phyloP scores from a whole-genome alignment of 140 eudicot species.

The Senecio squalidus region DNA sequence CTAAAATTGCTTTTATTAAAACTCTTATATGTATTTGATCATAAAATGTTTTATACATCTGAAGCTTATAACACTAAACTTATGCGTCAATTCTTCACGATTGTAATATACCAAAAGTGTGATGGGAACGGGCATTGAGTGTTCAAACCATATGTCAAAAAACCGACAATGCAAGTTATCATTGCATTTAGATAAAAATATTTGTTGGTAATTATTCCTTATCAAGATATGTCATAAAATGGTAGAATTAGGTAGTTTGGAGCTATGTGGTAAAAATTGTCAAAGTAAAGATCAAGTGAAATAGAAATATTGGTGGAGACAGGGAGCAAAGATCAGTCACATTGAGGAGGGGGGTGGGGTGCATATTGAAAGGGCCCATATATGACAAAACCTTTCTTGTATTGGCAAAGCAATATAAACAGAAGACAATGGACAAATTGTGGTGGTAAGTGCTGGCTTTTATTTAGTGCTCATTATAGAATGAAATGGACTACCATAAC shows the following conservation, averaged over 20 bases:
- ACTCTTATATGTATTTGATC: no score
- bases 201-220: conserved; percentile 8
- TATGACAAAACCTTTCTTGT: conserved; percentile 29
- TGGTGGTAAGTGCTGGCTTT: conserved; percentile 45
- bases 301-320: conserved; percentile 27
- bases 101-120: no score
- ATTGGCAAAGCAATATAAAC: conserved; percentile 25
- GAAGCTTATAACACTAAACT: no score
- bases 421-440: conserved; percentile 31
- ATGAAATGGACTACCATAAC: conserved; percentile 40
- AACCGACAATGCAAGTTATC: conserved; percentile 25
- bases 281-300: conserved; percentile 32
- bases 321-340: conserved; percentile 29
- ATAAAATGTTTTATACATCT: no score
- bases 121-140: no score
- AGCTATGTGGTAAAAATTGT: conserved; percentile 24
- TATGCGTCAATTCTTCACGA: no score
- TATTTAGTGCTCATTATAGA: conserved; percentile 36
- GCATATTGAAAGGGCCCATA: conserved; percentile 28
- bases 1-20: no score
- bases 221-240: conserved; percentile 14
- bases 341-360: conserved; percentile 22
- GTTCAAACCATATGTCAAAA: conserved; percentile 23
- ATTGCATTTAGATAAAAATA: conserved; percentile 12
- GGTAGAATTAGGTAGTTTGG: conserved; percentile 23